phyloP scores from a whole-genome alignment of 169 alveolate genomes.

The Eimeria maxima region DNA sequence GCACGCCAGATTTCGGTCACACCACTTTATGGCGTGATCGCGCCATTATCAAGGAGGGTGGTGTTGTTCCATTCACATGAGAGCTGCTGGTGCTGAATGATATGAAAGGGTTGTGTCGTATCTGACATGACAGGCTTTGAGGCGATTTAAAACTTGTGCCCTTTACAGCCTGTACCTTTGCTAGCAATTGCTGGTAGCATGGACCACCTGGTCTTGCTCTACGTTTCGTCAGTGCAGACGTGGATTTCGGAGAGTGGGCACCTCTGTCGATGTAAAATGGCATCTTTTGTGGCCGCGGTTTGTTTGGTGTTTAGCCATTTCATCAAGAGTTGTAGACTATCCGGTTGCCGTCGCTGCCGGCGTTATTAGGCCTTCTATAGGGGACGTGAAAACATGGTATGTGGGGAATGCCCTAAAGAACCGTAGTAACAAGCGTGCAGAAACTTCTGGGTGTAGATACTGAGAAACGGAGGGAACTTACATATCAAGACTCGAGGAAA shows the following conservation, averaged over 20 bases:
- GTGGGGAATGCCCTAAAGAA: not conserved
- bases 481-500: too few species aligned
- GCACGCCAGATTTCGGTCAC: not conserved
- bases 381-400: not conserved
- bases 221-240: not conserved
- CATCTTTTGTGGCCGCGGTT: not conserved
- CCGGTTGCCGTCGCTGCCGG: not conserved
- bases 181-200: not conserved
- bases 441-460: not conserved
- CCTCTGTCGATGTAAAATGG: not conserved
- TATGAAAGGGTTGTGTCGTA: not conserved
- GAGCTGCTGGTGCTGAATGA: not conserved
- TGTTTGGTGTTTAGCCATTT: not conserved
- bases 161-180: not conserved
- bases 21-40: not conserved
- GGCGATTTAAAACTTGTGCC: not conserved
- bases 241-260: not conserved
- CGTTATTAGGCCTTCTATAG: not conserved
- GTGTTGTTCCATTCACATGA: not conserved
- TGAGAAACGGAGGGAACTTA: not conserved
- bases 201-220: not conserved
- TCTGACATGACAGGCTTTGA: not conserved
- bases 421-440: not conserved
- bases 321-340: too few species aligned
- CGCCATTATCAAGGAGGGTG: not conserved